These are phyloP conservation scores for Pyronema omphalodes DNA, from an alignment of 495 filamentous ascomycete species.

Conservation along the genomic window DNA sequence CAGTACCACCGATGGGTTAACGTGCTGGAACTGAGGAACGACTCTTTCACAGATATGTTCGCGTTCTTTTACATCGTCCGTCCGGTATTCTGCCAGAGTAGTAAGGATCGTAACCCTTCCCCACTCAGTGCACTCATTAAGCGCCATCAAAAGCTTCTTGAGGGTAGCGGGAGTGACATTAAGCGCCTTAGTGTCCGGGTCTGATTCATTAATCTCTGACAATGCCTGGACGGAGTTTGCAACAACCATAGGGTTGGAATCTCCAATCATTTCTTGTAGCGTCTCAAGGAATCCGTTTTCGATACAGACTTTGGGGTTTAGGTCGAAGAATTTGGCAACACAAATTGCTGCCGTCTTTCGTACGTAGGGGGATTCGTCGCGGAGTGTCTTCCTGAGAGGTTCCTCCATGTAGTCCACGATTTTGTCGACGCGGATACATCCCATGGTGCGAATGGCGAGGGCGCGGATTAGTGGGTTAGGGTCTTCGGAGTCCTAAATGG, in stretches of 20 bases:
- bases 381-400: slow-evolving; percentile 84
- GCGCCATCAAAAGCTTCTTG: slow-evolving; percentile 88
- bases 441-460: slow-evolving; percentile 96
- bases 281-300: slow-evolving; percentile 94
- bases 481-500: slow-evolving; percentile 65
- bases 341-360: slow-evolving; percentile 96
- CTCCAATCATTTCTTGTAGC: slow-evolving; percentile 90
- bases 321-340: slow-evolving; percentile 92
- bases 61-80: slow-evolving; percentile 76
- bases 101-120: slow-evolving; percentile 87
- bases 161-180: slow-evolving; percentile 60
- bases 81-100: slow-evolving; percentile 73
- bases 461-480: slow-evolving; percentile 92
- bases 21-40: slow-evolving; percentile 92
- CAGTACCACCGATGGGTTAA: slow-evolving; percentile 89
- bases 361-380: slow-evolving; percentile 95
- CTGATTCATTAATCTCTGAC: slow-evolving; percentile 73
- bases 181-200: slow-evolving; percentile 77
- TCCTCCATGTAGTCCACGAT: slow-evolving; percentile 99
- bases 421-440: slow-evolving; percentile 95
- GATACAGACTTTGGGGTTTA: slow-evolving; percentile 77
- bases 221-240: slow-evolving; percentile 91
- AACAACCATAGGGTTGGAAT: slow-evolving; percentile 97
- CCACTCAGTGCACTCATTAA: slow-evolving; percentile 99
- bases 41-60: slow-evolving; percentile 98